Percentiles rank a stretch among this genome's conserved stretches.
phyloP scores from a whole-genome alignment of 1,139 yeast species.

The Yamadazyma blattariae region DNA sequence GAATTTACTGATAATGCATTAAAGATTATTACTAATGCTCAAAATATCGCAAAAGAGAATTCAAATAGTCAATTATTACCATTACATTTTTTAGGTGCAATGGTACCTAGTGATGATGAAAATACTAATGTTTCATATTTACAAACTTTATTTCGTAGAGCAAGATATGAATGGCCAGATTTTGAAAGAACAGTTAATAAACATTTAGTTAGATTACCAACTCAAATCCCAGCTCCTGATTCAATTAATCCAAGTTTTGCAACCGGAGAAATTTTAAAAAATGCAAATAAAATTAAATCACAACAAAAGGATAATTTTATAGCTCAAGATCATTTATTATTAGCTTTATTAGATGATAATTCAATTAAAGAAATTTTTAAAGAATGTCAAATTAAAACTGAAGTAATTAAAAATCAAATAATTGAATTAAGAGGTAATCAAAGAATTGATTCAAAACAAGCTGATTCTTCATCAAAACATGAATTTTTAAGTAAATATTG shows the following conservation, averaged over 20 bases:
- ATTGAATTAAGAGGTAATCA: conserved; percentile 84
- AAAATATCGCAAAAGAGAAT: conserved; percentile 79
- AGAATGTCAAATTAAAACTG: conserved; percentile 66
- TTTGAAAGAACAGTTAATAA: conserved; percentile 80
- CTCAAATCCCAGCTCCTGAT: conserved; percentile 84
- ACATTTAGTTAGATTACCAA: conserved; percentile 78
- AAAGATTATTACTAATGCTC: conserved; percentile 73
- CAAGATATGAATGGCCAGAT: conserved; percentile 81
- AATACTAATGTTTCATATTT: conserved; percentile 62
- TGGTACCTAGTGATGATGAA: conserved; percentile 74
- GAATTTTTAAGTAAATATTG: conserved; percentile 91
- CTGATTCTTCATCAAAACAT: conserved; percentile 81
- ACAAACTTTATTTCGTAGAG: conserved; percentile 83
- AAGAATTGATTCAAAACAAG: conserved; percentile 89
- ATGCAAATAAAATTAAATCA: conserved; percentile 70
- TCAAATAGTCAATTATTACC: conserved; percentile 83
- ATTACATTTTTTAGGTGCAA: conserved; percentile 86
- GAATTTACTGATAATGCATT: conserved; percentile 94
- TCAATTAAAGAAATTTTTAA: conserved; percentile 72
- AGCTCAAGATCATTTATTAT: conserved; percentile 90
- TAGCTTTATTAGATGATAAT: conserved; percentile 80
- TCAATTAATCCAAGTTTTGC: conserved; percentile 69
- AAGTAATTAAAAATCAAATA: conserved; percentile 77
- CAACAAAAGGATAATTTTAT: conserved; percentile 89
- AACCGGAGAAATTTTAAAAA: conserved; percentile 65